A percentile compares a stretch with the other conserved stretches of the same genome.
phyloP scores from a whole-genome alignment of 2,329 filamentous ascomycete species.

The Exophiala sp. region DNA sequence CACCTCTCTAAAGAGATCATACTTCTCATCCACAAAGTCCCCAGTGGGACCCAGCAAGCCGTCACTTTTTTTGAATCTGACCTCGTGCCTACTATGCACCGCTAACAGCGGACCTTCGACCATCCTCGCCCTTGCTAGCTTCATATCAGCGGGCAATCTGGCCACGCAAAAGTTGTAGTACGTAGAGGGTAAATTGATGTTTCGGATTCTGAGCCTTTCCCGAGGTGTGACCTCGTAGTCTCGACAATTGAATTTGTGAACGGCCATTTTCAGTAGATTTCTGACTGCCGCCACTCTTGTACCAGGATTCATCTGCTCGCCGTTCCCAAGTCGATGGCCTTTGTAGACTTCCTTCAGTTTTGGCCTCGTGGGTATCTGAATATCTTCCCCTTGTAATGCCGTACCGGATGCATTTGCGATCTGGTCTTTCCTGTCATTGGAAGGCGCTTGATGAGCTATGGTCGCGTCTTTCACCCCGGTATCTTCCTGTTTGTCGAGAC shows the following conservation, averaged over 20 bases:
- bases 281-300: constrained; percentile 52
- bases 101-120: constrained; percentile 55
- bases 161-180: constrained; percentile 52
- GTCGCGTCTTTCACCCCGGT: constrained; percentile 11
- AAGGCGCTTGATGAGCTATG: background rate
- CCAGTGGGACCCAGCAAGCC: constrained; percentile 11
- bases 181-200: constrained; percentile 46
- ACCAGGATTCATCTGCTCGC: constrained; percentile 53
- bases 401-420: background rate
- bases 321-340: constrained; percentile 53
- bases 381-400: constrained; percentile 8
- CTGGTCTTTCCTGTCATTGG: background rate
- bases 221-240: constrained; percentile 43
- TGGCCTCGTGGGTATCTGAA: constrained; percentile 14
- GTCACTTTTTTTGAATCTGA: constrained; percentile 43
- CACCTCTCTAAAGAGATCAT: constrained; percentile 54
- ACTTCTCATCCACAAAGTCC: constrained; percentile 35
- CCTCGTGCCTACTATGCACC: constrained; percentile 51
- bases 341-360: constrained; percentile 42
- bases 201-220: constrained; percentile 41
- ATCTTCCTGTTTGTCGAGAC: constrained; percentile 11
- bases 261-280: constrained; percentile 52
- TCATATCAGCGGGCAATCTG: constrained; percentile 48
- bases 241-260: constrained; percentile 54
- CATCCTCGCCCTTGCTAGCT: constrained; percentile 48